Conservation (phyloP, 192 early-diverging fungal species). For the Glomus cerebriforme region DNA sequence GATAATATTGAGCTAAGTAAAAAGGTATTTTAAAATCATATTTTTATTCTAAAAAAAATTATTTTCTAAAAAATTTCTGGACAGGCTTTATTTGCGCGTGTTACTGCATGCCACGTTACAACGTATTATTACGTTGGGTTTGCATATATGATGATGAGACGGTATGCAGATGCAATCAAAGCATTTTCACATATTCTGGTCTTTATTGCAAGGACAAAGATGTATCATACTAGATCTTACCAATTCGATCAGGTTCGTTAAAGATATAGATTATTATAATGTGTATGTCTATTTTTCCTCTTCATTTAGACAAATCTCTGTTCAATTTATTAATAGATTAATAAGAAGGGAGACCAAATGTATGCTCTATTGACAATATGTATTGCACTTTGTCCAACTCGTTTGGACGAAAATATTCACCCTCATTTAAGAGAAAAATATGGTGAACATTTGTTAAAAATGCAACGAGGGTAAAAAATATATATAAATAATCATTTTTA, state of each 20-base stretch:
- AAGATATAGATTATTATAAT: neutral
- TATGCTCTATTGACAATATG: constrained; percentile 90
- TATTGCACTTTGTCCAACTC: constrained; percentile 88
- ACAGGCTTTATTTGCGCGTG: constrained; percentile 87
- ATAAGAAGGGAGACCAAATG: constrained; percentile 95
- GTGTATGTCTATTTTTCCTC: neutral
- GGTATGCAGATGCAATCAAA: constrained; percentile 94
- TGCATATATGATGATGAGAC: constrained; percentile 97
- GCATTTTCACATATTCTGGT: constrained; percentile 88
- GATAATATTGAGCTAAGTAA: constrained; percentile 94
- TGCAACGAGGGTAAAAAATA: constrained; percentile 70
- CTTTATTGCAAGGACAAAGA: constrained; percentile 89
- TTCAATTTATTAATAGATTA: constrained; percentile 47
- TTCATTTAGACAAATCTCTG: neutral
- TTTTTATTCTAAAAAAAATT: neutral
- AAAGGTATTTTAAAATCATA: constrained; percentile 47
- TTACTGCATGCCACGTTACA: constrained; percentile 96
- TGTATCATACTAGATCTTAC: constrained; percentile 91
- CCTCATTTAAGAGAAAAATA: constrained; percentile 86
- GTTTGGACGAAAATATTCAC: constrained; percentile 94
- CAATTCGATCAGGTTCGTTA: constrained; percentile 83
- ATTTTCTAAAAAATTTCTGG: neutral
- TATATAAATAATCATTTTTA: neutral
- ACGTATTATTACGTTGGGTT: constrained; percentile 98
- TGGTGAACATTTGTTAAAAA: constrained; percentile 85